Conservation (phyloP, 495 filamentous ascomycete species). For the Hypoxylon fuscum region DNA sequence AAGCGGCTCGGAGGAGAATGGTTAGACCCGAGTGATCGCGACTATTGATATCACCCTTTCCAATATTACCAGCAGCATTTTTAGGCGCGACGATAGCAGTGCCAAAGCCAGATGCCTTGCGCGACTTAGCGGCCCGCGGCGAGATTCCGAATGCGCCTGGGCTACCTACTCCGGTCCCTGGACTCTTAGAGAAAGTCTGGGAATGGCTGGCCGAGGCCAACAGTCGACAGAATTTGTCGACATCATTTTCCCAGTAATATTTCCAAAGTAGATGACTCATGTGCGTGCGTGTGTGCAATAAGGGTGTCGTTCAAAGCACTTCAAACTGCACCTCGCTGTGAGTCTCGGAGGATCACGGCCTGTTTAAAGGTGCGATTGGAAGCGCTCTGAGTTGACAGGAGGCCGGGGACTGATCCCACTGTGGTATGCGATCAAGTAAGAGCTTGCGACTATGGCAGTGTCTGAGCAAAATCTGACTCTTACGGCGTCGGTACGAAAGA, state of each 20-base stretch:
- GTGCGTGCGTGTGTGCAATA: conserved; percentile 78
- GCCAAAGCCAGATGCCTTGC: conserved; percentile 53
- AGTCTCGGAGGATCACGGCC: conserved; percentile 80
- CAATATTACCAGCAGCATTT: conserved; percentile 55
- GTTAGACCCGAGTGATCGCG: conserved; percentile 81
- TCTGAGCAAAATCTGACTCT: conserved; percentile 3
- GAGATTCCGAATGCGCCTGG: conserved; percentile 51
- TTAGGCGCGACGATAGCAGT: conserved; percentile 39
- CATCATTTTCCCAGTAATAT: conserved; percentile 94
- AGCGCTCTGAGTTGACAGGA: conserved; percentile 46
- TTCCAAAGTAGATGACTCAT: conserved; percentile 98
- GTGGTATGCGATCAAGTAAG: background rate
- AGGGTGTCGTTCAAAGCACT: conserved; percentile 63
- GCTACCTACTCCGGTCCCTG: conserved; percentile 42
- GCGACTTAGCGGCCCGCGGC: conserved; percentile 56
- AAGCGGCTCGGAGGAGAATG: conserved; percentile 85
- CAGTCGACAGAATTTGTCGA: conserved; percentile 86
- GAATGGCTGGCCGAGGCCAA: conserved; percentile 72
- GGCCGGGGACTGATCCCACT: conserved; percentile 11
- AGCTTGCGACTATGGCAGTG: background rate
- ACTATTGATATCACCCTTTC: conserved; percentile 78
- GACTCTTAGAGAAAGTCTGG: conserved; percentile 56
- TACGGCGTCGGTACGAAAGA: background rate
- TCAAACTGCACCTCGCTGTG: conserved; percentile 84
- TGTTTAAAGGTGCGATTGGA: conserved; percentile 75